Evolutionary conservation across 2,329 filamentous ascomycete genomes (phyloP), one percentile per base, ranked within the genome.

Genomic region (Fusarium sp.): DNA sequence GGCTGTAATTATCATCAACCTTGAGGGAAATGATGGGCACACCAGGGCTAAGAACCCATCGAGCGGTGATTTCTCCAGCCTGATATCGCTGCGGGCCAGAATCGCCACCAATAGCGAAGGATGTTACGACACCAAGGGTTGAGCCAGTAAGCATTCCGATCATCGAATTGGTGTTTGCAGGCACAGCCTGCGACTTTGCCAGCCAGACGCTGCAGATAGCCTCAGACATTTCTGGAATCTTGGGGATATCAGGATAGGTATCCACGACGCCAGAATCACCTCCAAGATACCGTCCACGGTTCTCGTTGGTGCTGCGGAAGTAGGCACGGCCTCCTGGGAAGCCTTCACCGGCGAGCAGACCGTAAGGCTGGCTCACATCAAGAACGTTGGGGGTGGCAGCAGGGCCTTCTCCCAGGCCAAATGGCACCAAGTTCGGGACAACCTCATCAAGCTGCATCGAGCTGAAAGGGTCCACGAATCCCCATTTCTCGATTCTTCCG

Each of bases 1-100:
- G 82, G 58, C 89, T 95, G 82, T 95, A 97, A 62, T 91, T 91
- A 31, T 98, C 95, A 78, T 99, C 97, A 8, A 98, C 90, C 52
- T 90, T 90, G 69, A 99, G 91, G 1, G 91, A 90, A 63, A 98
- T 89, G 70, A 99, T 97, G 0, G 97, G 97, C 4, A 98, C 95
- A 45, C 97, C 97, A 4, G 97, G 97, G 79, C 95, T 95, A 14
- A 98, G 86, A 11, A 94, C 91, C 96, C 96, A 98, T 75, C 93
- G 93, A 36, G 94, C 94, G 42, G 94, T 97, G 74, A 97, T 88
- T 78, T 97, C 93, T 5, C 95, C 95, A 45, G 91, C 90, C 40
- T 88, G 86, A 73, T 92, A 90, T 66, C 92, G 89, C 63, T 90
- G 87, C 60, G 92, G 90, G 27, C 90, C 84, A 5, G 80, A 78